Base-by-base conservation (phyloP, 2,329 filamentous ascomycete genomes). In the Paecilomyces fulvus region DNA sequence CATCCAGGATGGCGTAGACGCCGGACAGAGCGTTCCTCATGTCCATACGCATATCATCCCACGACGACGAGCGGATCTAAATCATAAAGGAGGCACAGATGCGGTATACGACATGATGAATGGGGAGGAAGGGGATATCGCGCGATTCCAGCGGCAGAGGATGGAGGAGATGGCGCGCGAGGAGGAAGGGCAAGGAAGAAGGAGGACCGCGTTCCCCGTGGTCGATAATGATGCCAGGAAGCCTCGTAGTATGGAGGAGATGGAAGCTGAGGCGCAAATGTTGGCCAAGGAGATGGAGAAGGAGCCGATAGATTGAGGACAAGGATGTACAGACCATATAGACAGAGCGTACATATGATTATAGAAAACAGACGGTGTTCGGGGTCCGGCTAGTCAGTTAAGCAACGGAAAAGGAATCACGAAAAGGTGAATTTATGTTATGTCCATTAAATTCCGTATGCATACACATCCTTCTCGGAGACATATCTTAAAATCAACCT, bases 31-130 rank as follows among this genome's bases (percentile, higher is more conserved):
- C 56, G 92, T 99, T 49, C 80, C 90, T 8, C 94, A 99, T 75
- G 85, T 96, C 12, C 94, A 99, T 75, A 88, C 91, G 25, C 94
- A 99, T 75, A 83, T 96, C 52, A 92, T 96, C 55, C 92, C 92
- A 20, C 78, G 92, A 33, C 77, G 77, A 57, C 77, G 75, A 57
- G 81, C 75, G 8, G 84, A 87, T 72, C 67, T 85, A 43, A 79
- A 84, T 55, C 68, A 80, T 70, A 69, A 76, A 61, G 79, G 82
- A 10, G 79, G 83, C 52, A 82, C 79, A 8, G 92, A 96, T 73
- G 83, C 83, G 58, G 82, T 99, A 53, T 97, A 99, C 74, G 83
- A 85, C 60, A 80, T 84, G 75, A 82, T 99, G 78, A 90, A 95
- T 66, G 83, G 82, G 28, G 89, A 95, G 73, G 87, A 90, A 61